Conservation (phyloP, 345 rosid genomes). For the Capsella bursapastoris region DNA sequence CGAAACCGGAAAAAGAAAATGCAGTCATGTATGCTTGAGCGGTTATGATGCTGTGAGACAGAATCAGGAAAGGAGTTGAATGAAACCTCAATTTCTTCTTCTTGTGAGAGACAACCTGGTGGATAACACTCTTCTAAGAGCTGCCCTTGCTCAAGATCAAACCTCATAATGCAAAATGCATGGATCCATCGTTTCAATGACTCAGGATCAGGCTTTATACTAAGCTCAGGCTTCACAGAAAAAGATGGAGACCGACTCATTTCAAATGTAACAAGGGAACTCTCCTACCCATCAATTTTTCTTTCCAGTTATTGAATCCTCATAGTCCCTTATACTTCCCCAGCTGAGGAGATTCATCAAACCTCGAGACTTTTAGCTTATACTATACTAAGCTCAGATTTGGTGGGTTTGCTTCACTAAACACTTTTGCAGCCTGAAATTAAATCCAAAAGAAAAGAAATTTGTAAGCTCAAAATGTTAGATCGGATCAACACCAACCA, state of each 20-base stretch:
- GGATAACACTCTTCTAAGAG: slow-evolving; percentile 93
- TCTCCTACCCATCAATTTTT: slow-evolving; percentile 44
- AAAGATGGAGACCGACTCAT: slow-evolving; percentile 95
- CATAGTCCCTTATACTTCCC: slow-evolving; percentile 38
- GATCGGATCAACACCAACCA: slow-evolving; percentile 29
- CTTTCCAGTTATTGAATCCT: slow-evolving; percentile 7
- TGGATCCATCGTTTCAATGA: slow-evolving; percentile 77
- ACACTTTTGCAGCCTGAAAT: slow-evolving; percentile 27
- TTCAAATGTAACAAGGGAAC: slow-evolving; percentile 41
- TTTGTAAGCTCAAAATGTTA: slow-evolving; percentile 14
- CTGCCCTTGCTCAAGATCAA: slow-evolving; percentile 98
- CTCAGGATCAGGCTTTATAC: slow-evolving; percentile 66
- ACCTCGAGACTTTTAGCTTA: slow-evolving; percentile 5
- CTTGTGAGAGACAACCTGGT: slow-evolving; percentile 60
- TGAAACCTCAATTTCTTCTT: slow-evolving; percentile 93
- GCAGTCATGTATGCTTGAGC: slow-evolving; percentile 92
- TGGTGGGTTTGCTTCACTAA: slow-evolving; percentile 28
- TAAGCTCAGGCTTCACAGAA: slow-evolving; percentile 72
- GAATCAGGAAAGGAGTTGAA: slow-evolving; percentile 97
- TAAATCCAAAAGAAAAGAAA: background rate
- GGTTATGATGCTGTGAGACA: slow-evolving; percentile 85
- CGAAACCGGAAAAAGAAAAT: slow-evolving; percentile 91
- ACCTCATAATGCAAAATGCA: slow-evolving; percentile 86
- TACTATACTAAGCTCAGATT: slow-evolving; percentile 24
- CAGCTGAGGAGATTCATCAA: slow-evolving; percentile 21